phyloP scores from a whole-genome alignment of 2,329 filamentous ascomycete species.

The Exophiala sideris region DNA sequence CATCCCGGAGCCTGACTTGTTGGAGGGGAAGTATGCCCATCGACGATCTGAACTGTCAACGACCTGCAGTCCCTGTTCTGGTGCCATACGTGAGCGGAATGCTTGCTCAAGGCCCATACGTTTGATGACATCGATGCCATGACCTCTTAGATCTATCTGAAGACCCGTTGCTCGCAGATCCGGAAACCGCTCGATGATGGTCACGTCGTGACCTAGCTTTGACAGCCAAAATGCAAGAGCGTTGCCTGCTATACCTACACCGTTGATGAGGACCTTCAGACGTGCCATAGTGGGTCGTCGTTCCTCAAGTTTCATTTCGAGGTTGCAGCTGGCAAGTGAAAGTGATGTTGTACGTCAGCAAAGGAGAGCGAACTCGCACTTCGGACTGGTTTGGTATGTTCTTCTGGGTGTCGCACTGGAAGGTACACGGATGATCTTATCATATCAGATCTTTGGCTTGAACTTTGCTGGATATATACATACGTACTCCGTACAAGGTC shows the following conservation, averaged over 20 bases:
- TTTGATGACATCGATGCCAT: slow-evolving; percentile 51
- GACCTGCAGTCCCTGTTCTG: slow-evolving; percentile 49
- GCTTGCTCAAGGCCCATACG: slow-evolving; percentile 52
- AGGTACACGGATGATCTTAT: too few relatives aligned
- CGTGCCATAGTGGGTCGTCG: slow-evolving; percentile 14
- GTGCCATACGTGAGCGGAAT: slow-evolving; percentile 38
- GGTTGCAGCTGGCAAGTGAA: too few relatives aligned
- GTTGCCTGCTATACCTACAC: slow-evolving; percentile 40
- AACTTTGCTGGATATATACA: too few relatives aligned
- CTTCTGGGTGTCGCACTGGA: too few relatives aligned
- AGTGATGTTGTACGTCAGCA: too few relatives aligned
- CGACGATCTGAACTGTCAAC: slow-evolving; percentile 41
- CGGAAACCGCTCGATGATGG: slow-evolving; percentile 42
- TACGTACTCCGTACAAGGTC: too few relatives aligned
- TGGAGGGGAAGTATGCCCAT: slow-evolving; percentile 43
- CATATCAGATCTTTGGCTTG: too few relatives aligned
- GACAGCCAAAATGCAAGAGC: slow-evolving; percentile 52
- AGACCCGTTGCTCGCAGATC: slow-evolving; percentile 47
- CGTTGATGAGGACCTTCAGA: slow-evolving; percentile 49
- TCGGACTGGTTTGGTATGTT: too few relatives aligned
- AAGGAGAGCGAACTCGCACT: too few relatives aligned
- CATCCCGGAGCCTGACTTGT: slow-evolving; percentile 35
- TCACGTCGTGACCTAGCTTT: slow-evolving; percentile 38
- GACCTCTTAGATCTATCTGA: slow-evolving; percentile 54
- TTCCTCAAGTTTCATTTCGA: too few relatives aligned